Conservation (phyloP, 2,329 filamentous ascomycete species). For the Fusarium nygamai region DNA sequence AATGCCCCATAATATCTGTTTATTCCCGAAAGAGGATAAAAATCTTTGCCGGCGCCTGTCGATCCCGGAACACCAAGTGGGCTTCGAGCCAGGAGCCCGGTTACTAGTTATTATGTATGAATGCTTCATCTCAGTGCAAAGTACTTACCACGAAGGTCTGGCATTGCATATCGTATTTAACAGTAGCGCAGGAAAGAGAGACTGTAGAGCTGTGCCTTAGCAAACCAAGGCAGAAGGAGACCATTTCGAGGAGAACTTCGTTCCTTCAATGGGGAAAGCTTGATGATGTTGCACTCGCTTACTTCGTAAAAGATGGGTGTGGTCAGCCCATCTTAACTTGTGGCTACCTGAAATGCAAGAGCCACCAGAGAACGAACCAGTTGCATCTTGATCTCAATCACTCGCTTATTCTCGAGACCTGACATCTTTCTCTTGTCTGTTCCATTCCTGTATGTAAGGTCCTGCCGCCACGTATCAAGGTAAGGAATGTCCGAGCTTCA, state of each 20-base stretch:
- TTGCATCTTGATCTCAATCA: background rate
- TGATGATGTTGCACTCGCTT: slow-evolving; percentile 18
- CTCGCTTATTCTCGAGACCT: background rate
- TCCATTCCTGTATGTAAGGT: slow-evolving; percentile 18
- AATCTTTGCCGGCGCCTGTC: slow-evolving; percentile 11
- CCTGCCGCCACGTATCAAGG: background rate
- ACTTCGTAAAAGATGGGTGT: slow-evolving; percentile 5
- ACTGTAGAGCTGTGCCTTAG: slow-evolving; percentile 9
- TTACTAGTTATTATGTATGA: background rate
- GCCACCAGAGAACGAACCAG: background rate
- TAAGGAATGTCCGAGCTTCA: background rate
- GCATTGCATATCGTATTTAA: background rate
- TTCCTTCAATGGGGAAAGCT: slow-evolving; percentile 10
- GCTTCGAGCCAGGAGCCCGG: slow-evolving; percentile 15
- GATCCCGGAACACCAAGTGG: slow-evolving; percentile 28
- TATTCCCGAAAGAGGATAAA: slow-evolving; percentile 3
- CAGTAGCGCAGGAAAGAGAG: slow-evolving; percentile 6
- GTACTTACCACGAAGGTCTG: background rate
- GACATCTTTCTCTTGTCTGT: background rate
- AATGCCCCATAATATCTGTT: background rate
- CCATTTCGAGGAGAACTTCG: slow-evolving; percentile 7
- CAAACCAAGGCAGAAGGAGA: background rate
- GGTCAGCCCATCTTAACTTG: slow-evolving; percentile 9
- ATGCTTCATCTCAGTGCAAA: slow-evolving; percentile 4
- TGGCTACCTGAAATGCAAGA: slow-evolving; percentile 33